Evolutionary conservation across 345 rosid species (phyloP), one percentile per base, ranked within the genome.

Genomic region (Lepidium africanum): DNA sequence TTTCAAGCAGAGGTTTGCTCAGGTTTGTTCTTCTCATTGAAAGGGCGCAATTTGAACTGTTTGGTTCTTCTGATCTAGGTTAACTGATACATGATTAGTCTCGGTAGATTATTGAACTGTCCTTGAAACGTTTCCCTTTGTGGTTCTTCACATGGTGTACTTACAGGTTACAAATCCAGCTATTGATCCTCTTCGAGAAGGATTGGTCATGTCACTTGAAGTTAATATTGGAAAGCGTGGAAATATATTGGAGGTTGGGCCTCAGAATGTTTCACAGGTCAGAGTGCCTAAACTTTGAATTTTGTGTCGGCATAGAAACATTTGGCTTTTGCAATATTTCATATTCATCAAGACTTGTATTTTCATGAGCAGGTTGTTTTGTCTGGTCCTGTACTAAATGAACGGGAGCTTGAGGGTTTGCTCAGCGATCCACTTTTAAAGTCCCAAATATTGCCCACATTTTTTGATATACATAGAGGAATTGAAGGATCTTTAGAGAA

Each of bases 1-100:
- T 78, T 91, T 94, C 71, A 94, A 94, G 85, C 99, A 94, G 82
- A 88, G 99, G 40, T 94, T 94, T 91, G 99, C 99, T 54, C 99
- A 94, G 99, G 99, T 91, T 67, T 75, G 81, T 59, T 33, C 60
- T 32, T 56, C 64, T 60, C 56, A 33, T 35, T 51, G 25, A 17
- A 65, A 33, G 62, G 45, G 37, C 14, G 54, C 63, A 60, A 5
- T 58, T 21, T 58, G 33, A 41, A 11, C 5, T 21, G 12, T 35
- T 13, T 40, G 14, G n/a, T 27, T 48, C 21, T 25, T 73, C 36
- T 50, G 36, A 36, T 52, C 4, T 54, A 27, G 30, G 48, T 43
- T 53, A 52, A 12, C 9, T 38, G 11, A 46, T 25, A 7, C 27
- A 17, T 46, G 16, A 40, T 60, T 60, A 41, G 5, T 45, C 53